Percentiles rank a stretch among this genome's conserved stretches.
Evolutionary conservation across 306 rosid species (phyloP).

Genomic region (Dryas octopetala): DNA sequence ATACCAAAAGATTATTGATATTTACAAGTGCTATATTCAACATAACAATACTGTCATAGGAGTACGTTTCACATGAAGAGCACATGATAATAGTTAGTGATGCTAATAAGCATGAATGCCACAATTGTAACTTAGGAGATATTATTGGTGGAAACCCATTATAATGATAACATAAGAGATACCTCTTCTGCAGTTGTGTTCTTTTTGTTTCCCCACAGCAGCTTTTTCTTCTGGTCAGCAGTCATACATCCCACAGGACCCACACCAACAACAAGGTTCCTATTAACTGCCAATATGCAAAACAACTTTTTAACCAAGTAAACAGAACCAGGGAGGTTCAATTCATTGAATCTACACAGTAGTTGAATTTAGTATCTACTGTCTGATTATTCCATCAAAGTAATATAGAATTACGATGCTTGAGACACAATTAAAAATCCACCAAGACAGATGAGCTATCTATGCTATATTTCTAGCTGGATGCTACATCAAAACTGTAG

Average conservation of each 20-base stretch:
- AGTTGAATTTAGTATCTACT: neutral
- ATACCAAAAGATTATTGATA: neutral
- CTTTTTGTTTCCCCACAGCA: conserved; percentile 92
- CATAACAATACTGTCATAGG: neutral
- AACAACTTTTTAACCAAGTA: conserved; percentile 29
- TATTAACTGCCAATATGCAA: conserved; percentile 62
- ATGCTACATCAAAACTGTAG: neutral
- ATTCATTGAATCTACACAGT: neutral
- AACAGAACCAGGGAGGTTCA: neutral
- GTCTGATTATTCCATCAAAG: neutral
- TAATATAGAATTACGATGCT: neutral
- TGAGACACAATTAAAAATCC: neutral
- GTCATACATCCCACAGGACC: conserved; percentile 78
- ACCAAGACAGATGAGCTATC: neutral
- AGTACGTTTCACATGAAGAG: neutral
- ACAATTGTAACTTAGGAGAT: neutral
- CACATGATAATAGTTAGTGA: neutral
- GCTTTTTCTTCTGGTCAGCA: conserved; percentile 96
- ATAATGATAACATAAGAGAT: conserved; percentile 17
- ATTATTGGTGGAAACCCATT: neutral
- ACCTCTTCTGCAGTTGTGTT: conserved; percentile 74
- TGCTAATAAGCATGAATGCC: neutral
- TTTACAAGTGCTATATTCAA: neutral
- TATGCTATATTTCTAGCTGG: neutral
- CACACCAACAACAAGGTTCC: conserved; percentile 67